phyloP scores from a whole-genome alignment of 1,284 basidiomycete species.

The Rhodotorula sp. region DNA sequence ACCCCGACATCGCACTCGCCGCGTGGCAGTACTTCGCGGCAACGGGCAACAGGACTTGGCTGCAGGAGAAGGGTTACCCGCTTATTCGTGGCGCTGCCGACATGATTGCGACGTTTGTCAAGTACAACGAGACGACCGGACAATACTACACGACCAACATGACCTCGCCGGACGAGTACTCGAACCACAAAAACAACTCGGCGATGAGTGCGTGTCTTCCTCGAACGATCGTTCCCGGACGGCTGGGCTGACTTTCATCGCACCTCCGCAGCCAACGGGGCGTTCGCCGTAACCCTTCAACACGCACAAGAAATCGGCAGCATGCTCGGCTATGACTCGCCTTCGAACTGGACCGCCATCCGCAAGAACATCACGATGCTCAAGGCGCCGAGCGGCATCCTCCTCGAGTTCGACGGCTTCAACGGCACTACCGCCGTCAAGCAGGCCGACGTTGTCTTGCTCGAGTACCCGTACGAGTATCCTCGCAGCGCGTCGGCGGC shows the following conservation, averaged over 20 bases:
- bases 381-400: slow-evolving; percentile 33
- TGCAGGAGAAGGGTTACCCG: slow-evolving; percentile 39
- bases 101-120: slow-evolving; percentile 43
- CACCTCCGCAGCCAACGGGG: slow-evolving; percentile 40
- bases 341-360: slow-evolving; percentile 39
- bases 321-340: slow-evolving; percentile 24
- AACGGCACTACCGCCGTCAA: slow-evolving; percentile 41
- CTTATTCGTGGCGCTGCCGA: slow-evolving; percentile 38
- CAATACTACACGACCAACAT: slow-evolving; percentile 34
- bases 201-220: slow-evolving; percentile 12
- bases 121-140: slow-evolving; percentile 27
- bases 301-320: slow-evolving; percentile 31
- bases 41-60: slow-evolving; percentile 41
- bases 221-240: neutral
- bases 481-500: slow-evolving; percentile 3
- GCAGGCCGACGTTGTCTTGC: slow-evolving; percentile 44
- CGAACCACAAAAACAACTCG: slow-evolving; percentile 22
- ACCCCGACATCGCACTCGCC: slow-evolving; percentile 42
- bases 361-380: slow-evolving; percentile 30
- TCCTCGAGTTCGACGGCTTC: slow-evolving; percentile 43
- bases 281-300: slow-evolving; percentile 33
- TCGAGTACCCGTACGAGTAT: slow-evolving; percentile 44
- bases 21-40: slow-evolving; percentile 41
- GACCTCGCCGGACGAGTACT: slow-evolving; percentile 29
- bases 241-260: too few species aligned